A percentile compares a stretch with the other conserved stretches of the same genome.
Conservation (phyloP, 306 rosid species). For the Sicyos edulis region DNA sequence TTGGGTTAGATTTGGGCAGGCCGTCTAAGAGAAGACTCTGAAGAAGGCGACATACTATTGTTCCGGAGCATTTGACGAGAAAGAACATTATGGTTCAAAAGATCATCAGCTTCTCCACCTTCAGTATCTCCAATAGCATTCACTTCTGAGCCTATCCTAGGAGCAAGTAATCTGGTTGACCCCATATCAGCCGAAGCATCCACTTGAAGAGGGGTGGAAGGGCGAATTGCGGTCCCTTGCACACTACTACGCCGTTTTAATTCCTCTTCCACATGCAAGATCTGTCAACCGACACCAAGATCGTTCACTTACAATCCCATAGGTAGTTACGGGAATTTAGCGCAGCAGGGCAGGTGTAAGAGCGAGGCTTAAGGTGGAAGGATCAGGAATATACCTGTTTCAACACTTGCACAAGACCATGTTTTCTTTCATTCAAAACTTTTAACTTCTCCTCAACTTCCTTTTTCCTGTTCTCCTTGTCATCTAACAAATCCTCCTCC, state of each 20-base stretch:
- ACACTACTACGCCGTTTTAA: conserved; percentile 53
- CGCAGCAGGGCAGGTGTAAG: background rate
- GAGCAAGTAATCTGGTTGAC: conserved; percentile 44
- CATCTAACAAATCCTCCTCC: conserved; percentile 37
- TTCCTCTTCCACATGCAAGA: conserved; percentile 87
- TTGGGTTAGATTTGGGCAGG: conserved; percentile 48
- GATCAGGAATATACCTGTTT: conserved; percentile 60
- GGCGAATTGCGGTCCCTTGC: conserved; percentile 47
- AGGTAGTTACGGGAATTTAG: background rate
- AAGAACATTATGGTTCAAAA: conserved; percentile 43
- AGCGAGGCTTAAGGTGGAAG: background rate
- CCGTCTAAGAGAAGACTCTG: conserved; percentile 85
- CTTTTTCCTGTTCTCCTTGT: conserved; percentile 52
- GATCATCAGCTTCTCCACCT: conserved; percentile 69
- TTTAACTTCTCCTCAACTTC: conserved; percentile 73
- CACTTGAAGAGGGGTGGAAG: conserved; percentile 47
- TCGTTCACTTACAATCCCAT: background rate
- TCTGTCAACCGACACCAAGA: conserved; percentile 42
- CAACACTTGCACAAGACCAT: conserved; percentile 66
- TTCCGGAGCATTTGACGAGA: conserved; percentile 48
- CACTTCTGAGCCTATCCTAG: conserved; percentile 51
- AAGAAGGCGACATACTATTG: conserved; percentile 80
- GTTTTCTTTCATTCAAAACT: conserved; percentile 71
- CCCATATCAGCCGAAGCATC: conserved; percentile 63
- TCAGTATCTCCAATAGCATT: conserved; percentile 59